Evolutionary conservation across 2,329 filamentous ascomycete species (phyloP).

Genomic region (Exophiala phaeomuriformis): DNA sequence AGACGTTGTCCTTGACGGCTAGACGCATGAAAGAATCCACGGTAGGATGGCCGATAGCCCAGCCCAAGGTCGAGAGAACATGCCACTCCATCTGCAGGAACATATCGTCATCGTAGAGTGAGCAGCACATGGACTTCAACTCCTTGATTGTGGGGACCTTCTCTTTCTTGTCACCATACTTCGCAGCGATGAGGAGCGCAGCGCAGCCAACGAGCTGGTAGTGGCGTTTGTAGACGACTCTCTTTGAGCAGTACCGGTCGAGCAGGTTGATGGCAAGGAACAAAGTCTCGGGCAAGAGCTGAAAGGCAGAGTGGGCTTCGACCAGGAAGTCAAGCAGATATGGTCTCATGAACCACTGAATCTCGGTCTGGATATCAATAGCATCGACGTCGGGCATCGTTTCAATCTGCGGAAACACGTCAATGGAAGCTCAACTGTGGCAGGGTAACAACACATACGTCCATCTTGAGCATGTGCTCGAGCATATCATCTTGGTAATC

Average conservation of each 20-base stretch:
- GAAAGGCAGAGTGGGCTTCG: slow-evolving; percentile 92
- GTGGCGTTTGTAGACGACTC: slow-evolving; percentile 97
- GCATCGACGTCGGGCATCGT: slow-evolving; percentile 93
- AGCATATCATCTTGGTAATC: slow-evolving; percentile 94
- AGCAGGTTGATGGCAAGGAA: slow-evolving; percentile 95
- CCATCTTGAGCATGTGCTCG: slow-evolving; percentile 91
- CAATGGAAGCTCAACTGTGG: slow-evolving; percentile 27
- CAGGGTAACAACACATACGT: slow-evolving; percentile 44
- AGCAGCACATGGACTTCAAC: slow-evolving; percentile 98
- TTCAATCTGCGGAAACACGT: slow-evolving; percentile 51
- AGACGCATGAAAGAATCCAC: slow-evolving; percentile 90
- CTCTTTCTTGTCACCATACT: slow-evolving; percentile 98
- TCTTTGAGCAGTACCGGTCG: slow-evolving; percentile 93
- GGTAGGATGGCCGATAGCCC: slow-evolving; percentile 91
- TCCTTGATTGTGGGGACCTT: slow-evolving; percentile 95
- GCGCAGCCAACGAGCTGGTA: slow-evolving; percentile 97
- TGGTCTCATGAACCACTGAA: slow-evolving; percentile 98
- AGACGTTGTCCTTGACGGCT: slow-evolving; percentile 65
- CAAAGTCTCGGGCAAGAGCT: slow-evolving; percentile 85
- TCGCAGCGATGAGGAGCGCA: slow-evolving; percentile 89
- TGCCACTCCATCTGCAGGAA: slow-evolving; percentile 99
- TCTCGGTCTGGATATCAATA: slow-evolving; percentile 98
- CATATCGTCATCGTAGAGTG: slow-evolving; percentile 97
- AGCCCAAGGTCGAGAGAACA: slow-evolving; percentile 92
- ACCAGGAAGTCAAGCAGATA: slow-evolving; percentile 97